A percentile compares a stretch with the other conserved stretches of the same genome.
Evolutionary conservation across 75 land plant species (phyloP).

Genomic region (Picea glauca): DNA sequence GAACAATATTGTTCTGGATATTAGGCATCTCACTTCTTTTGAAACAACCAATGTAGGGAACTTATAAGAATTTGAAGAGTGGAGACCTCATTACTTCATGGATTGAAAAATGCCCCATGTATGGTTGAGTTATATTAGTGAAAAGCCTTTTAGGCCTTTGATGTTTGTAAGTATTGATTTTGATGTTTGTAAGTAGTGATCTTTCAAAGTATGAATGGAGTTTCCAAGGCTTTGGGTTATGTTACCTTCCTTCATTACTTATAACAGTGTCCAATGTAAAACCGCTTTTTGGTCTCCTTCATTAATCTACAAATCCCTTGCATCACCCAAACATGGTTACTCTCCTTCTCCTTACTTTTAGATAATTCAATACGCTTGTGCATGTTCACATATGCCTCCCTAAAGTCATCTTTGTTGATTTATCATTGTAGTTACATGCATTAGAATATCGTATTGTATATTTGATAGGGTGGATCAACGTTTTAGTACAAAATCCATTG

Average conservation of each 20-base stretch:
- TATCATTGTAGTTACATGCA: no score
- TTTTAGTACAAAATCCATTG: no score
- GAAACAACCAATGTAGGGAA: conserved; percentile 27
- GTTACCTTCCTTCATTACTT: neutral
- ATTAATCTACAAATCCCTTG: no score
- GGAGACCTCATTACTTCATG: conserved; percentile 64
- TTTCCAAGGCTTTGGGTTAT: conserved; percentile 33
- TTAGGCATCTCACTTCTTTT: conserved; percentile 47
- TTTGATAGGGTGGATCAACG: no score
- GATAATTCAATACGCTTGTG: no score
- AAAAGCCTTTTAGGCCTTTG: conserved; percentile 49
- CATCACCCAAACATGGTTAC: no score
- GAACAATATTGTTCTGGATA: conserved; percentile 79
- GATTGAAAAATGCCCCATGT: conserved; percentile 59
- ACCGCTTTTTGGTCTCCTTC: no score
- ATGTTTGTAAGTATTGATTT: conserved; percentile 42
- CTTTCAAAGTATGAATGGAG: conserved; percentile 55
- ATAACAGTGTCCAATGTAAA: no score
- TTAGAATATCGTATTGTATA: no score
- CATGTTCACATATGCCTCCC: no score
- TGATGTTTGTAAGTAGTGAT: conserved; percentile 30
- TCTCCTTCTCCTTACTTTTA: no score
- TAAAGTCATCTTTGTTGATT: no score
- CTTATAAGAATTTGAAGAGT: conserved; percentile 41
- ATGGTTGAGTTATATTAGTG: conserved; percentile 41